Conservation (phyloP, 2,329 filamentous ascomycete genomes). For the Gnomoniopsis smithogilvyi region DNA sequence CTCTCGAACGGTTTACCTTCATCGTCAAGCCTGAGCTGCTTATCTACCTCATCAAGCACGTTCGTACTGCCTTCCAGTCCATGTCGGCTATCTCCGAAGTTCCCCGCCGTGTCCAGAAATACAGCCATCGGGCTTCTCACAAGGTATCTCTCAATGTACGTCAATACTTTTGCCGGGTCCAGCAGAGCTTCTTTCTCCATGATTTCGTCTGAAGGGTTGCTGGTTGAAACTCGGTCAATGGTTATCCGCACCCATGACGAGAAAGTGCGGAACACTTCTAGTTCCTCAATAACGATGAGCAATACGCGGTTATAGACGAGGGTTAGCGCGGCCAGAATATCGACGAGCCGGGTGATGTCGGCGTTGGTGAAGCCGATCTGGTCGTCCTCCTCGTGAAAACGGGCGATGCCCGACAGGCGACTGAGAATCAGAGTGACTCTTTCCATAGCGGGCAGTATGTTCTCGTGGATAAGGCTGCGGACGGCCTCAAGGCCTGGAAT, state of each 20-base stretch:
- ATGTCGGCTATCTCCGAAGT: neutral
- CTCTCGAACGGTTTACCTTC: conserved; percentile 43
- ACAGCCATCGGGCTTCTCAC: conserved; percentile 61
- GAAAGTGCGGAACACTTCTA: conserved; percentile 74
- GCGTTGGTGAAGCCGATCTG: conserved; percentile 63
- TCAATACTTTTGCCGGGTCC: conserved; percentile 68
- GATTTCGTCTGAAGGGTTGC: conserved; percentile 65
- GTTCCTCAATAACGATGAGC: conserved; percentile 69
- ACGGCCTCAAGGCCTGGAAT: conserved; percentile 74
- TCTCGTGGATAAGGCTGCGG: conserved; percentile 76
- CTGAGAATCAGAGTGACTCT: conserved; percentile 78
- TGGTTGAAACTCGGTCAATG: conserved; percentile 71
- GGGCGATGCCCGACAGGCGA: conserved; percentile 77
- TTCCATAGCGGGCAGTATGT: conserved; percentile 84
- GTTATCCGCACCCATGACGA: conserved; percentile 80
- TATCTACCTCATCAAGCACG: conserved; percentile 45
- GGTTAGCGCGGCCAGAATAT: conserved; percentile 72
- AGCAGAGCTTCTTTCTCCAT: conserved; percentile 74
- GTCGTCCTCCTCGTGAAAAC: conserved; percentile 67
- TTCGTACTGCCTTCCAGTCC: conserved; percentile 40
- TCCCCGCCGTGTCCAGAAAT: conserved; percentile 47
- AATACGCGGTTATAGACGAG: conserved; percentile 73
- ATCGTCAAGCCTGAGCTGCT: conserved; percentile 46
- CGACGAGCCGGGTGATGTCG: conserved; percentile 63
- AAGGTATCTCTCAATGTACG: conserved; percentile 73